These are phyloP conservation scores for Plectosphaerella plurivora DNA, from an alignment of 2,329 filamentous ascomycete species.

Conservation along the genomic window DNA sequence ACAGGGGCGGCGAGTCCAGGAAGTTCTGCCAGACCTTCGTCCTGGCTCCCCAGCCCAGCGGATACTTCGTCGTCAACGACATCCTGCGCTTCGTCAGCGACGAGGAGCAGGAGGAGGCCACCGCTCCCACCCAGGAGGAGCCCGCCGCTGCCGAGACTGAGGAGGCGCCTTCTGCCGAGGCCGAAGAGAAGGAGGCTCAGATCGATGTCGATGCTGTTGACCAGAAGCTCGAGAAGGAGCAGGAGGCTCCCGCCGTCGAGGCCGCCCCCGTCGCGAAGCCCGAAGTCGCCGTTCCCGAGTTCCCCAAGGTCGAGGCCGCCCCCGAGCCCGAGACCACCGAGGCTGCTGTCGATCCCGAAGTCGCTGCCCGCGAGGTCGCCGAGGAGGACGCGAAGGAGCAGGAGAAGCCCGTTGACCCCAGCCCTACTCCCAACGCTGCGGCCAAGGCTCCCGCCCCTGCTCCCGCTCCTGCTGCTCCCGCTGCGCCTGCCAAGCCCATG, in stretches of 20 bases:
- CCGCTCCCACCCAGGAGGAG: conserved; percentile 34
- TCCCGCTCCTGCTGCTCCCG: conserved; percentile 39
- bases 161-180: conserved; percentile 20
- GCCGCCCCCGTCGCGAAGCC: conserved; percentile 63
- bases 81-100: conserved; percentile 93
- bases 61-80: conserved; percentile 97
- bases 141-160: conserved; percentile 26
- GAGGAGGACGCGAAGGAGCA: conserved; percentile 51
- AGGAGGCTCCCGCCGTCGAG: conserved; percentile 28
- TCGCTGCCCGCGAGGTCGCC: conserved; percentile 47
- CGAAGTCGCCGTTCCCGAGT: conserved; percentile 48
- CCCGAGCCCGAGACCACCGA: conserved; percentile 26
- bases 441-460: conserved; percentile 29
- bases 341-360: conserved; percentile 37
- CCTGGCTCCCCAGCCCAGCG: conserved; percentile 90
- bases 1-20: conserved; percentile 84
- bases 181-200: conserved; percentile 26
- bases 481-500: conserved; percentile 55
- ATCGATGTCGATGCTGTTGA: conserved; percentile 23
- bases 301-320: conserved; percentile 22
- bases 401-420: conserved; percentile 65
- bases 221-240: conserved; percentile 12
- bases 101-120: conserved; percentile 69
- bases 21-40: conserved; percentile 99
- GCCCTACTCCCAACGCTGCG: conserved; percentile 47